These are phyloP conservation scores for Fusarium albosuccineum DNA, from an alignment of 2,329 filamentous ascomycete species.

Conservation along the genomic window DNA sequence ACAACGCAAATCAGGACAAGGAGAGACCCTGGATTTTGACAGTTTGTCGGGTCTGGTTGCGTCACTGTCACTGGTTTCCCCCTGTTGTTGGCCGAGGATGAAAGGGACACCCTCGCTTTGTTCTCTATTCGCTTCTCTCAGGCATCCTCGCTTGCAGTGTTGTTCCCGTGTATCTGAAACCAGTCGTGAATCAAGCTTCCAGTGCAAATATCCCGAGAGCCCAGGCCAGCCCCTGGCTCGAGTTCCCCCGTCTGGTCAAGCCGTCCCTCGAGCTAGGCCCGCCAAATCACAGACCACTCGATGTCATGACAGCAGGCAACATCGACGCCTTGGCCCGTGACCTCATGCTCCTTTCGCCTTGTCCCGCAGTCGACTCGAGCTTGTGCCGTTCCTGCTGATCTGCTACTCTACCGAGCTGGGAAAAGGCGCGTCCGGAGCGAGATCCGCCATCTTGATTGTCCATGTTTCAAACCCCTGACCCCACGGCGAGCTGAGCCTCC, in stretches of 20 bases:
- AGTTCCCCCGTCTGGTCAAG: slow-evolving; percentile 6
- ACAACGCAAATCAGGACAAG: slow-evolving; percentile 7
- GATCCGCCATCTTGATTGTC: slow-evolving; percentile 10
- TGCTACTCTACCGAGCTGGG: slow-evolving; percentile 2
- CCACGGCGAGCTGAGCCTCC: slow-evolving; percentile 25
- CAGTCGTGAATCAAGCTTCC: slow-evolving; percentile 6
- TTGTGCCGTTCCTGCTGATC: slow-evolving; percentile 9
- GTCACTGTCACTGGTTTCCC: slow-evolving; percentile 1
- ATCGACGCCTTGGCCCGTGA: not conserved
- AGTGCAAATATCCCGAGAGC: slow-evolving; percentile 32
- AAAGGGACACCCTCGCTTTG: not conserved
- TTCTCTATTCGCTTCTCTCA: not conserved
- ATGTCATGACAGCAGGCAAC: slow-evolving; percentile 11
- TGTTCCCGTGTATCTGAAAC: not conserved
- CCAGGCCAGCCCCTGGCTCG: slow-evolving; percentile 35
- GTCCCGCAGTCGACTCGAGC: not conserved
- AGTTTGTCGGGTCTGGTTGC: slow-evolving; percentile 2
- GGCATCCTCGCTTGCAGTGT: not conserved
- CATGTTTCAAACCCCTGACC: slow-evolving; percentile 19
- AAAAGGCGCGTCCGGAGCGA: slow-evolving; percentile 20
- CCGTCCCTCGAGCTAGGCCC: not conserved
- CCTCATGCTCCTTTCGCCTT: not conserved
- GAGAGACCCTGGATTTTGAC: not conserved
- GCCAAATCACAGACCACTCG: not conserved
- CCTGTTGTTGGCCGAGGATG: not conserved